Conservation (phyloP, 1,139 yeast genomes). For the Yamadazyma oceani region DNA sequence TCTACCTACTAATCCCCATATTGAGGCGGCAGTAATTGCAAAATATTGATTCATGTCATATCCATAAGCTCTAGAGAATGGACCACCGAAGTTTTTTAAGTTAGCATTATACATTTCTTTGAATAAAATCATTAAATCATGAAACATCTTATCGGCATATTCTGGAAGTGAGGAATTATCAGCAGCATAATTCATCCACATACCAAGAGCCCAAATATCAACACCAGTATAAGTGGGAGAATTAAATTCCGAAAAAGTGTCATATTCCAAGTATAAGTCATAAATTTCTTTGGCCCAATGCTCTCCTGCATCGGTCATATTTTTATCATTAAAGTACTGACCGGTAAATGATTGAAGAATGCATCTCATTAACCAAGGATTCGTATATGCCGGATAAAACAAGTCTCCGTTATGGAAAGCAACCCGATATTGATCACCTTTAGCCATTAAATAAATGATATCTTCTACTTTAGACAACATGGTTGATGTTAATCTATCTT, state of each 20-base stretch:
- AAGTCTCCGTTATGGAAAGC: constrained; percentile 4
- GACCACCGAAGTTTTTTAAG: constrained; percentile 2
- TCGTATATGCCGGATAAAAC: constrained; percentile 11
- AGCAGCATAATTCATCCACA: constrained; percentile 13
- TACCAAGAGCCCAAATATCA: constrained; percentile 13
- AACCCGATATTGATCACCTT: constrained; percentile 3
- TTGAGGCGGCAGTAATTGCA: constrained; percentile 3
- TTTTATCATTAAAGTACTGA: constrained; percentile 8
- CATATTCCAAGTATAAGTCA: constrained; percentile 9
- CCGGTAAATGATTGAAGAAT: constrained; percentile 13
- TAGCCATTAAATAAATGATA: constrained; percentile 2
- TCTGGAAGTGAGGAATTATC: constrained; percentile 9
- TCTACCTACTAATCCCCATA: constrained; percentile 3
- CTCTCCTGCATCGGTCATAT: constrained; percentile 13
- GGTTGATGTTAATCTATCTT: constrained; percentile 7
- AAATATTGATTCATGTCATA: constrained; percentile 4
- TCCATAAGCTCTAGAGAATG: constrained; percentile 3
- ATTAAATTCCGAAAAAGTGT: constrained; percentile 13
- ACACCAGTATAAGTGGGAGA: constrained; percentile 15
- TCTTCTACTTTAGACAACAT: constrained; percentile 4
- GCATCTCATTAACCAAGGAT: constrained; percentile 15
- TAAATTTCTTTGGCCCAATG: constrained; percentile 9
- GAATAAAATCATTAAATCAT: constrained; percentile 5
- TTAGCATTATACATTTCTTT: constrained; percentile 4
- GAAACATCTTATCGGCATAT: constrained; percentile 12